Evolutionary conservation across 2,329 filamentous ascomycete genomes (phyloP).

Genomic region (Diaporthe humulicola): DNA sequence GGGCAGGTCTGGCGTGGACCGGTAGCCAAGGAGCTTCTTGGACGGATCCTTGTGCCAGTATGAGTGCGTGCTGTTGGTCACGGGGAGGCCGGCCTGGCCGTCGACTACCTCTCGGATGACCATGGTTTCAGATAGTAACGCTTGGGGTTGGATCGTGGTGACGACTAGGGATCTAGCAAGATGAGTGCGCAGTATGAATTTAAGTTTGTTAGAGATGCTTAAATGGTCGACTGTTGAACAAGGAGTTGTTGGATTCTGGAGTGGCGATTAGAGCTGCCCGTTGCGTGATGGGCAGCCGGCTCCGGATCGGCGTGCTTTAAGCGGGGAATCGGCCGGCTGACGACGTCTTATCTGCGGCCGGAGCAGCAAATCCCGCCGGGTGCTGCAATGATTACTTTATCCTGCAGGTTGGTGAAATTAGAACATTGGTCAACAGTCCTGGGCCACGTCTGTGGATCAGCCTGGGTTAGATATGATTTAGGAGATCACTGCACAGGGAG

Average conservation of each 20-base stretch:
- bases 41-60: conserved; percentile 83
- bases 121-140: conserved; percentile 37
- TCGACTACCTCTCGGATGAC: conserved; percentile 43
- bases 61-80: conserved; percentile 70
- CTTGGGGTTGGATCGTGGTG: too few relatives aligned
- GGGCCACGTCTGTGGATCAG: too few relatives aligned
- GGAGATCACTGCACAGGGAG: not conserved
- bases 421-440: too few relatives aligned
- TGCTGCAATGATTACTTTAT: not conserved
- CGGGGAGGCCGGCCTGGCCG: conserved; percentile 69
- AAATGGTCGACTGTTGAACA: not conserved
- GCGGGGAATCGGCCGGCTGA: conserved; percentile 28
- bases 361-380: not conserved
- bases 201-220: not conserved
- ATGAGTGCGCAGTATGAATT: not conserved
- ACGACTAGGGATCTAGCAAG: not conserved
- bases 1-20: conserved; percentile 75
- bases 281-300: conserved; percentile 22
- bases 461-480: not conserved
- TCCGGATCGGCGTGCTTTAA: conserved; percentile 7
- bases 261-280: conserved; percentile 2
- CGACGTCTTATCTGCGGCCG: conserved; percentile 19
- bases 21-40: conserved; percentile 73
- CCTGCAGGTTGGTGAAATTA: not conserved
- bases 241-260: not conserved